Base-by-base conservation (phyloP, 257 asterid genomes). In the Solanum commersonii region DNA sequence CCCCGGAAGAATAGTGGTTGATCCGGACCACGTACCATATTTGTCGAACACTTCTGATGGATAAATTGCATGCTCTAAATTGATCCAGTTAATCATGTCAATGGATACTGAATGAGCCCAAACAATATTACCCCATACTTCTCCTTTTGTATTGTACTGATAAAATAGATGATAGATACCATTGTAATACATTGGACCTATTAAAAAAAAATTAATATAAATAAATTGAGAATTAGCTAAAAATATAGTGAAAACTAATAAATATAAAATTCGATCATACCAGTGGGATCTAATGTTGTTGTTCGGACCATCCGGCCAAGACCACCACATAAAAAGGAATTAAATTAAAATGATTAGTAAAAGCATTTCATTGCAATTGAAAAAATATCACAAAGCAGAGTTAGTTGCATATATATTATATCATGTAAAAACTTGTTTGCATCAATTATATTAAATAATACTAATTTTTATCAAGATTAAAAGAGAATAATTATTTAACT, bases 231-330 rank as follows among this genome's bases (percentile, higher is more conserved):
- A 6, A 5, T 20, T 49, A n/a, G 40, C 1, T 31, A 20, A 65
- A 81, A 81, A 65, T 27, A 9, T 7, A 40, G 37, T 35, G 2
- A 29, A 42, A 79, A 40, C 8, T 5, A 27, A 44, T 42, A 25
- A 14, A 40, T 40, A 42, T 42, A 14, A 78, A 42, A 42, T 2
- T 78, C 4, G 2, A 25, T 25, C 94, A 90, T 65, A 94, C 96
- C 96, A 74, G 93, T 94, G 79, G 98, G 98, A 89, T 94, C 98
- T 93, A 93, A 89, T 70, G 79, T 82, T 87, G 25, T 84, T 87
- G 31, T 49, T 63, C 2, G 35, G 23, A 46, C 23, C 90, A 72
- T 29, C 92, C 88, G 42, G 86, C 37, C 37, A 42, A 78, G 65
- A 89, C 90, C 88, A 91, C 56, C 56, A 46, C 40, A 71, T 20